phyloP scores from a whole-genome alignment of 768 basidiomycete species.

The Pseudohyphozyma bogoriensis region DNA sequence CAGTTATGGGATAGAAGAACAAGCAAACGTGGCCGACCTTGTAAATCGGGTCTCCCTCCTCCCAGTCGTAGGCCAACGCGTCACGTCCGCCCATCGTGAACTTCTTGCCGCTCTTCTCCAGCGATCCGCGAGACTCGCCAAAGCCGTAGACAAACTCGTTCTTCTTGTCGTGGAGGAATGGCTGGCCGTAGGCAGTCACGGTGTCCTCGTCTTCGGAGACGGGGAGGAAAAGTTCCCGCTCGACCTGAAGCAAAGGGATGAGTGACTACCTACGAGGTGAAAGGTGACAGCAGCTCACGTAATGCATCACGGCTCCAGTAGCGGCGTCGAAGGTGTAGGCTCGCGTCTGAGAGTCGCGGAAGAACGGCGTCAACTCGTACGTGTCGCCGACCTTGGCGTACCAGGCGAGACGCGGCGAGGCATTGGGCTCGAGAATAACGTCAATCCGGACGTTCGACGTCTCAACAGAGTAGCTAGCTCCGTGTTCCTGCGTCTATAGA shows the following conservation, averaged over 20 bases:
- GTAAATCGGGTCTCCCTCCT: neutral
- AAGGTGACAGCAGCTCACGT: neutral
- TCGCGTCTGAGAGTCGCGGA: neutral
- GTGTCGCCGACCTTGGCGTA: neutral
- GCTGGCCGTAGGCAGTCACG: neutral
- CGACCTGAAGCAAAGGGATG: neutral
- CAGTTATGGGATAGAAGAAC: too few relatives aligned
- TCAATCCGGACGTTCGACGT: neutral
- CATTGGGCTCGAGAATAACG: neutral
- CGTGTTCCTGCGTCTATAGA: neutral
- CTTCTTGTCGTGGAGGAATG: neutral
- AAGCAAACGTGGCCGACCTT: too few relatives aligned
- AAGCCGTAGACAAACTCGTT: slow-evolving; percentile 3
- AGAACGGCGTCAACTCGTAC: neutral
- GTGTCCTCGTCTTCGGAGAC: neutral
- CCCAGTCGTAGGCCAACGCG: neutral
- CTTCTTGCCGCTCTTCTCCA: neutral
- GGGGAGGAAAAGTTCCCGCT: neutral
- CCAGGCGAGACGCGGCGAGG: neutral
- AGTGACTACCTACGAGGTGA: neutral
- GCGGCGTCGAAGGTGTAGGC: neutral
- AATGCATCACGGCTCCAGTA: neutral
- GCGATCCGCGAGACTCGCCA: neutral
- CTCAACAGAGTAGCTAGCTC: neutral
- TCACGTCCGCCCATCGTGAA: slow-evolving; percentile 1